Conservation (phyloP, 2,329 filamentous ascomycete genomes). For the Rutstroemia sp. region DNA sequence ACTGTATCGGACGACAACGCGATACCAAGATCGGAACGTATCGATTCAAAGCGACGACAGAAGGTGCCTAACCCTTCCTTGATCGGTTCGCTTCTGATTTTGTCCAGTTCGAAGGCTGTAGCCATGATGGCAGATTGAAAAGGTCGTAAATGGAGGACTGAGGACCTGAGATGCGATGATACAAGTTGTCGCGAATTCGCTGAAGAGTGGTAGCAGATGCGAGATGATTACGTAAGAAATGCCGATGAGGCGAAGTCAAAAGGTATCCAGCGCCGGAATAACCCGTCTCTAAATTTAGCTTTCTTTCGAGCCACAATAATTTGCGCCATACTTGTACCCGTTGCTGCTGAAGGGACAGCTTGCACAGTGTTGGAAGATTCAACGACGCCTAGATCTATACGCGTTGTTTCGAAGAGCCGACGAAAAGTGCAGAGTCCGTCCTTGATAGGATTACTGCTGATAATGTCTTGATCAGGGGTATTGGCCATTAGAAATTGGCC, state of each 20-base stretch:
- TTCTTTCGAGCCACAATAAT: too few species aligned
- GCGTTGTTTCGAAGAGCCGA: conserved; percentile 16
- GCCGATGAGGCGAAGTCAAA: too few species aligned
- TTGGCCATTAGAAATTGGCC: conserved; percentile 11
- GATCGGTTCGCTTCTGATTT: conserved; percentile 15
- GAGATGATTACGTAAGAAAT: too few species aligned
- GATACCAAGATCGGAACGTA: conserved; percentile 13
- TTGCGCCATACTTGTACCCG: conserved; percentile 13
- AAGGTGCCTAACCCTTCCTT: conserved; percentile 16
- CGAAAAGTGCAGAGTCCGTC: conserved; percentile 14
- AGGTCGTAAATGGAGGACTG: conserved; percentile 8
- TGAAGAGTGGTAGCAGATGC: too few species aligned
- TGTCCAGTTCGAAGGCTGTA: conserved; percentile 17
- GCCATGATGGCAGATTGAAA: conserved; percentile 13
- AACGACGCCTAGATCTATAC: conserved; percentile 12
- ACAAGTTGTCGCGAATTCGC: too few species aligned
- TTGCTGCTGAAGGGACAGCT: conserved; percentile 17
- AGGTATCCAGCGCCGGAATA: too few species aligned
- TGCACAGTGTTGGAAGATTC: conserved; percentile 13
- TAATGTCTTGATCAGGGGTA: conserved; percentile 16
- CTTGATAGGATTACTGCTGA: conserved; percentile 14
- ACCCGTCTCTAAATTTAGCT: too few species aligned
- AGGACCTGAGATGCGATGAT: background rate
- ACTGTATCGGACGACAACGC: conserved; percentile 12
- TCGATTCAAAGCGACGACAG: conserved; percentile 16